phyloP scores from a whole-genome alignment of 371 early-diverging fungal species.

The Cladochytrium tenue region DNA sequence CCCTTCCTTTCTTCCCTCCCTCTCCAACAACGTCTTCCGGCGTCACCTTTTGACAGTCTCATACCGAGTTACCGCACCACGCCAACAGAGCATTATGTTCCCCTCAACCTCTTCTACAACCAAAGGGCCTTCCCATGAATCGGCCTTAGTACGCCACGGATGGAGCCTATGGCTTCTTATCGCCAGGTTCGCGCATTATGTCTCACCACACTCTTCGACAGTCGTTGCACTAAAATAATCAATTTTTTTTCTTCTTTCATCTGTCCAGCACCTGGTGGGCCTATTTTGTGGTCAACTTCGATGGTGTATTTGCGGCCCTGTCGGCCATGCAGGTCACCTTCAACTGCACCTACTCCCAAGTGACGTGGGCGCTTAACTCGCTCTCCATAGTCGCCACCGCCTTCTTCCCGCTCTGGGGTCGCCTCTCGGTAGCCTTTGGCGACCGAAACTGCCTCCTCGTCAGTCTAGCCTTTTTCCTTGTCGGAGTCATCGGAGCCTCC shows the following conservation, averaged over 20 bases:
- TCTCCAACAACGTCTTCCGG: neutral
- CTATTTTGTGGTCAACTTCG: conserved; percentile 3
- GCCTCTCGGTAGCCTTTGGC: neutral
- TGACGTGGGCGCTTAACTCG: conserved; percentile 1
- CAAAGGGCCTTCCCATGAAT: no score
- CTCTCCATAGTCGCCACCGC: neutral
- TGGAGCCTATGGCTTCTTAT: neutral
- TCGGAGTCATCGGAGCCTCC: neutral
- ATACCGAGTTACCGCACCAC: neutral
- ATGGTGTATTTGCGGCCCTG: conserved; percentile 1
- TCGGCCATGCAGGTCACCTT: conserved; percentile 1
- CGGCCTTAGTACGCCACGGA: neutral
- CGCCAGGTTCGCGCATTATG: neutral
- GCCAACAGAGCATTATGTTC: neutral
- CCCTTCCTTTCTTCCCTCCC: neutral
- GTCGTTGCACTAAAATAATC: no score
- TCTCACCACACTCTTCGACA: neutral
- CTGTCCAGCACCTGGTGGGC: conserved; percentile 1
- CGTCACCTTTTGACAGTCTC: neutral
- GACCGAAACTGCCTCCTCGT: neutral
- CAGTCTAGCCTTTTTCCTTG: neutral
- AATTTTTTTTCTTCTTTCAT: neutral
- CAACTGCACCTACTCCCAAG: neutral
- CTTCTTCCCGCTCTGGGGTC: conserved; percentile 2
- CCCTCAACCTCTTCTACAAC: neutral